A percentile compares a stretch with the other conserved stretches of the same genome.
phyloP scores from a whole-genome alignment of 306 rosid species.

The Leucaena leucocephala region DNA sequence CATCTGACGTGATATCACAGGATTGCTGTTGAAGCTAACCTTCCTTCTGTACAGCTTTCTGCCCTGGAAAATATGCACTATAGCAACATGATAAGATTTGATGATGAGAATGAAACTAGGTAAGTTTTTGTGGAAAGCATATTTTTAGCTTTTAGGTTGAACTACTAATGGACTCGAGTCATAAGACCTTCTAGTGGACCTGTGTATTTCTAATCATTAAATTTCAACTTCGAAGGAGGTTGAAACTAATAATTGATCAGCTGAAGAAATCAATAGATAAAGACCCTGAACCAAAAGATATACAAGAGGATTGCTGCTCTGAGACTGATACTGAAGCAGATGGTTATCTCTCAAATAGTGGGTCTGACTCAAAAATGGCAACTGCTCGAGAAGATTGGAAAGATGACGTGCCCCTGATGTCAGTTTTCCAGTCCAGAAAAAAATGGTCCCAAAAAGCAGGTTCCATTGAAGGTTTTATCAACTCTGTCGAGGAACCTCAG shows the following conservation, averaged over 20 bases:
- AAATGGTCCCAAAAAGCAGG: slow-evolving; percentile 49
- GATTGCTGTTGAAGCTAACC: slow-evolving; percentile 73
- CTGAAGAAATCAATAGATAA: slow-evolving; percentile 52
- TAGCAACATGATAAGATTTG: slow-evolving; percentile 84
- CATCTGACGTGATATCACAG: slow-evolving; percentile 51
- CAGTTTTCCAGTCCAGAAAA: slow-evolving; percentile 50
- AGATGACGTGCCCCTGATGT: slow-evolving; percentile 59
- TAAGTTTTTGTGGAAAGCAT: slow-evolving; percentile 41
- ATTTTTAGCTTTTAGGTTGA: slow-evolving; percentile 15
- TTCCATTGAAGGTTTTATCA: slow-evolving; percentile 39
- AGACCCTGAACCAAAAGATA: slow-evolving; percentile 44
- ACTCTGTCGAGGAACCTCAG: slow-evolving; percentile 37
- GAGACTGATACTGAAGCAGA: slow-evolving; percentile 79
- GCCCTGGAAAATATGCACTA: slow-evolving; percentile 97
- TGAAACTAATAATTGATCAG: slow-evolving; percentile 65
- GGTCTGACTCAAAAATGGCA: slow-evolving; percentile 45
- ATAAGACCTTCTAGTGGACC: slow-evolving; percentile 25
- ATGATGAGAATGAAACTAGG: slow-evolving; percentile 79
- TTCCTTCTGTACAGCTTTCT: slow-evolving; percentile 66
- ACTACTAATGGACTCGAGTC: slow-evolving; percentile 2
- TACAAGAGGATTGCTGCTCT: slow-evolving; percentile 66
- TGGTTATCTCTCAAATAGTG: slow-evolving; percentile 46
- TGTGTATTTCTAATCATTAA: slow-evolving; percentile 22
- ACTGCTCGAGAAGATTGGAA: slow-evolving; percentile 48
- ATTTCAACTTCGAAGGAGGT: slow-evolving; percentile 59